Conservation (phyloP, 768 basidiomycete species). For the Pleurotus pulmonarius region DNA sequence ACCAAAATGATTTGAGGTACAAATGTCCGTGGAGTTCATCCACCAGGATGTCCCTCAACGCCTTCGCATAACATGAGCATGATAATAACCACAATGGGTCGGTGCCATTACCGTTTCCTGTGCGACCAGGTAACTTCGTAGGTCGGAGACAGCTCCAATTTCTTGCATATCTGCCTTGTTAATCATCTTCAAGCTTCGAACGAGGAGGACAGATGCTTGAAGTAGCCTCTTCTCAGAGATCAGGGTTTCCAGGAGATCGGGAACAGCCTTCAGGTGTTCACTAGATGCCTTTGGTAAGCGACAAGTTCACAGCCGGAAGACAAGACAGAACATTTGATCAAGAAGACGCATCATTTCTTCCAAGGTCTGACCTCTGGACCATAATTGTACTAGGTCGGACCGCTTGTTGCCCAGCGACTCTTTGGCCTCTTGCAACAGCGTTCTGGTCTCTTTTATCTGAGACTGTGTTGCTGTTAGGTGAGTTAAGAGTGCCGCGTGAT, state of each 20-base stretch:
- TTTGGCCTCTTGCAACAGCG: constrained; percentile 71
- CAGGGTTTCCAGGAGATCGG: constrained; percentile 88
- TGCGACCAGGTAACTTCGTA: constrained; percentile 75
- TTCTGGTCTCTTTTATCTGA: constrained; percentile 69
- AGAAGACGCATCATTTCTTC: constrained; percentile 95
- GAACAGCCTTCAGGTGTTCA: constrained; percentile 86
- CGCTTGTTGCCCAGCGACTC: constrained; percentile 78
- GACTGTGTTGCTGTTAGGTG: constrained; percentile 72
- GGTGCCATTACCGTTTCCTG: constrained; percentile 75
- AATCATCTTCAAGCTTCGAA: constrained; percentile 85
- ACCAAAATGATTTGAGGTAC: constrained; percentile 97
- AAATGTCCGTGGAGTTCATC: constrained; percentile 96
- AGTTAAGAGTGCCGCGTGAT: constrained; percentile 74
- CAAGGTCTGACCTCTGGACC: constrained; percentile 84
- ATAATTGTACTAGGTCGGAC: constrained; percentile 86
- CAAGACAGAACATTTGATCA: constrained; percentile 74
- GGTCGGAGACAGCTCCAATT: constrained; percentile 89
- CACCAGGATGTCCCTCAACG: constrained; percentile 85
- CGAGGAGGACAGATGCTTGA: constrained; percentile 82
- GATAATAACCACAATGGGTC: neutral
- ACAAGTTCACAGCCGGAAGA: neutral
- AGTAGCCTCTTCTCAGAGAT: constrained; percentile 93
- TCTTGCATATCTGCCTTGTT: constrained; percentile 92
- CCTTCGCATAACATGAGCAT: constrained; percentile 39
- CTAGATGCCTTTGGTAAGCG: constrained; percentile 36